phyloP scores from a whole-genome alignment of 1,139 yeast genomes.

The Meyerozyma athensensis region DNA sequence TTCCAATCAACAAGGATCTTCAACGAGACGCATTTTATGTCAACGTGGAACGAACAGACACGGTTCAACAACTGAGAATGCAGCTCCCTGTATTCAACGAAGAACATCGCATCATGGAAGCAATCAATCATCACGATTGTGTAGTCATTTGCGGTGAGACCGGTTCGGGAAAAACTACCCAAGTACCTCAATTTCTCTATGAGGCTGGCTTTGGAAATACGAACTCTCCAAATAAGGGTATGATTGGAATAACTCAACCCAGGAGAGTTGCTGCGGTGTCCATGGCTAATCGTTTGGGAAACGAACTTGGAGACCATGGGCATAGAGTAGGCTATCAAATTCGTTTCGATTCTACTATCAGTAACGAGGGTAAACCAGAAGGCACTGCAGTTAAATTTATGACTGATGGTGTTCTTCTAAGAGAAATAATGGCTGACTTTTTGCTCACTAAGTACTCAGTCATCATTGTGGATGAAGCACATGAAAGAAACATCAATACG shows the following conservation, averaged over 20 bases:
- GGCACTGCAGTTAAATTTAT: constrained; percentile 85
- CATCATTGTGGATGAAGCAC: constrained; percentile 93
- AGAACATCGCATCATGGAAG: constrained; percentile 94
- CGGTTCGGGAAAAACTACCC: constrained; percentile 81
- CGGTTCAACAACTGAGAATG: constrained; percentile 62
- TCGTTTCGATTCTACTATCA: constrained; percentile 76
- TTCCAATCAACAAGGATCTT: constrained; percentile 51
- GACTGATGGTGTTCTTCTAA: constrained; percentile 96
- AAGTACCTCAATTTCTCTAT: constrained; percentile 71
- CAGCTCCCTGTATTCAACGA: constrained; percentile 85
- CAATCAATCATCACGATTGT: constrained; percentile 87
- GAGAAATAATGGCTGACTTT: constrained; percentile 91
- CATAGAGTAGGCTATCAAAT: constrained; percentile 83
- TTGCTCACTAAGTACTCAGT: constrained; percentile 76
- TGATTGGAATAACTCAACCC: constrained; percentile 96
- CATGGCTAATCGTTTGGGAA: constrained; percentile 86
- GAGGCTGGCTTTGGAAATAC: constrained; percentile 83
- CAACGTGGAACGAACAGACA: constrained; percentile 57
- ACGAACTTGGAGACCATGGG: constrained; percentile 79
- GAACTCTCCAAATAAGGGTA: constrained; percentile 62
- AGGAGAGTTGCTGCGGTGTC: constrained; percentile 98
- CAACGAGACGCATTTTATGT: constrained; percentile 66
- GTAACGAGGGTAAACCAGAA: constrained; percentile 40
- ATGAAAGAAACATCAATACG: constrained; percentile 92
- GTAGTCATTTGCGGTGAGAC: constrained; percentile 91